Base-by-base conservation (phyloP, 2,329 filamentous ascomycete species). In the Fusarium nurragi region DNA sequence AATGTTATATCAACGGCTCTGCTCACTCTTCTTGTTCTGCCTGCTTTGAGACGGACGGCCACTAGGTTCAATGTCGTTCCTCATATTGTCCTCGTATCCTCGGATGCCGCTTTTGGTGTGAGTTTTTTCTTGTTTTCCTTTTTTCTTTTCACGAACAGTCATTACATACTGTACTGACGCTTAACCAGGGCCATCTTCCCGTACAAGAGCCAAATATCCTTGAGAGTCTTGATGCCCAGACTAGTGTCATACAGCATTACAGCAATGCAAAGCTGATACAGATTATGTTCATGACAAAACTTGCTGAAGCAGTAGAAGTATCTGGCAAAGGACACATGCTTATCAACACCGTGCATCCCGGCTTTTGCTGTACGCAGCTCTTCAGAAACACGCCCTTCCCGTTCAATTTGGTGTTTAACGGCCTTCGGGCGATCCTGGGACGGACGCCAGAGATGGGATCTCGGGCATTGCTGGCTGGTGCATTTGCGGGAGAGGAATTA, bases 1-100 rank as follows among this genome's bases (percentile, higher is more conserved):
- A 84, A 85, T 64, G 78, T 83, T 18, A 71, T 85, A 32, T 76
- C 76, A 4, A 84, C 80, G 0, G 78, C 80, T 32, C 70, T 84
- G 25, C 73, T 84, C 50, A 77, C 77, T 0, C 38, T 84, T 12
- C 60, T 79, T 46, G 62, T 83, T 19, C 68, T 85, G 19, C 82
- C 82, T 2, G 65, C 71, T 22, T 61, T 85, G 64, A 74, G 75
- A 19, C 70, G 70, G 13, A 78, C 77, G 10, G 77, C 76, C 2
- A 67, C 49, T 5, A 68, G 62, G 50, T 70, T 72, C 49, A 78
- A 77, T 14, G 56, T 74, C 7, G 67, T 62, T 44, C 77, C 80
- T 14, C 74, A 75, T 19, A 50, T 83, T 5, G 70, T 73, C 4
- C 68, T 81, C 8, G 77, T 82, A 3, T 72, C 77, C 1, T 82